Base-by-base conservation (phyloP, 768 basidiomycete species). In the Tricholoma sp. region DNA sequence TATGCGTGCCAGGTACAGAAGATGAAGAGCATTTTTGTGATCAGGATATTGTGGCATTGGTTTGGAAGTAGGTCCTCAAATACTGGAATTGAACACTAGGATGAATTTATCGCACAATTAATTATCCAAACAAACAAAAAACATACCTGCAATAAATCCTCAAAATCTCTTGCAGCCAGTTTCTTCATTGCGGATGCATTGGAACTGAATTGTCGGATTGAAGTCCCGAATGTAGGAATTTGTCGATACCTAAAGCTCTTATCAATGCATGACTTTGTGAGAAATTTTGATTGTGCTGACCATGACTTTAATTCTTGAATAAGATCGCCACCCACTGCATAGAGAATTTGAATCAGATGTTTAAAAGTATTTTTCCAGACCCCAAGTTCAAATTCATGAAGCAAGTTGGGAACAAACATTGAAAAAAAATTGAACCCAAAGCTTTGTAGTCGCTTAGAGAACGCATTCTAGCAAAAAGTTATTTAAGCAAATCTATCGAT, bases 311-410 rank as follows among this genome's bases (percentile, higher is more conserved):
- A 52, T 49, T 66, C 64, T 18, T 56, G 29, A 1, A 69, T 59
- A 12, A 56, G 18, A 33, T 59, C 47, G 13, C 24, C 36, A 8
- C 62, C 56, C 24, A 36, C n/a, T 3, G 66, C 57, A 58, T 71
- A 52, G 9, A 76, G 54, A 18, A 76, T 63, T 0, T 67, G 67
- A 10, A 75, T 66, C 1, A 76, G 65, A 48, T 77, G 75, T 0
- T 56, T 67, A 10, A 76, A 65, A 0, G 73, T 33, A 0, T 63
- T 61, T 48, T 75, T 76, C 71, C 72, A 76, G 3, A 74, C 68
- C 0, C 76, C 73, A 0, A 75, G 60, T 49, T 75, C 71, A n/a
- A n/a, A n/a, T n/a, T n/a, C n/a, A n/a, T n/a, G n/a, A 50, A 73
- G 59, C 6, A 74, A 53, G 54, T 77, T 74, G 7, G 68, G 63